Conservation (phyloP, 2,329 filamentous ascomycete species). For the Periconia macrospinosa region DNA sequence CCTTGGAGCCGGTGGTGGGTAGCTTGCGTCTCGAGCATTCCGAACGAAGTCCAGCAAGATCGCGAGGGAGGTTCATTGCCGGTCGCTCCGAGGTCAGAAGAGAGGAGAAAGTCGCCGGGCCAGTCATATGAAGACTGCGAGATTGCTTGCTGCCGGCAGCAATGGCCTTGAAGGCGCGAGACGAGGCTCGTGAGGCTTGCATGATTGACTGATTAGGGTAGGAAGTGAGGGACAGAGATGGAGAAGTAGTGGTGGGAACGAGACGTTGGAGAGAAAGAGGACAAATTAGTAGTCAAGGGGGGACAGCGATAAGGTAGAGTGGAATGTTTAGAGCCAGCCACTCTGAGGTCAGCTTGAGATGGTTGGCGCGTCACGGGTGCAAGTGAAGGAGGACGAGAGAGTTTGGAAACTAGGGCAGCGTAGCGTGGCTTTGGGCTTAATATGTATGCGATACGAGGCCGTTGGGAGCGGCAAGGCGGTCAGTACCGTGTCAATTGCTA, state of each 20-base stretch:
- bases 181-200: slow-evolving; percentile 47
- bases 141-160: slow-evolving; percentile 40
- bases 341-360: slow-evolving; percentile 1
- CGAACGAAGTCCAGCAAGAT: slow-evolving; percentile 53
- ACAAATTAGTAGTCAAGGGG: slow-evolving; percentile 1
- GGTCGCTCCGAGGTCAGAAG: slow-evolving; percentile 55
- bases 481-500: slow-evolving; percentile 2
- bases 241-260: neutral
- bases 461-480: slow-evolving; percentile 8
- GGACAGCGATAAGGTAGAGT: neutral
- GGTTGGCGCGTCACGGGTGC: neutral
- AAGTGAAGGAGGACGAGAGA: neutral
- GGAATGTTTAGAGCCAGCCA: neutral
- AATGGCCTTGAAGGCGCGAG: slow-evolving; percentile 47
- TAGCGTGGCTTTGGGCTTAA: neutral
- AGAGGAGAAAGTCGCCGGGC: slow-evolving; percentile 58
- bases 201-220: slow-evolving; percentile 26
- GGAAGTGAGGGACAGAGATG: neutral
- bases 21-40: slow-evolving; percentile 56
- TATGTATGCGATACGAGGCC: neutral
- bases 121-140: slow-evolving; percentile 63
- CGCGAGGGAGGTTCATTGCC: slow-evolving; percentile 54
- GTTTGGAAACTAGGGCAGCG: neutral
- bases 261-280: neutral
- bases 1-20: slow-evolving; percentile 50